Conservation (phyloP, 169 alveolate species). For the Hepatocystis sp. region DNA sequence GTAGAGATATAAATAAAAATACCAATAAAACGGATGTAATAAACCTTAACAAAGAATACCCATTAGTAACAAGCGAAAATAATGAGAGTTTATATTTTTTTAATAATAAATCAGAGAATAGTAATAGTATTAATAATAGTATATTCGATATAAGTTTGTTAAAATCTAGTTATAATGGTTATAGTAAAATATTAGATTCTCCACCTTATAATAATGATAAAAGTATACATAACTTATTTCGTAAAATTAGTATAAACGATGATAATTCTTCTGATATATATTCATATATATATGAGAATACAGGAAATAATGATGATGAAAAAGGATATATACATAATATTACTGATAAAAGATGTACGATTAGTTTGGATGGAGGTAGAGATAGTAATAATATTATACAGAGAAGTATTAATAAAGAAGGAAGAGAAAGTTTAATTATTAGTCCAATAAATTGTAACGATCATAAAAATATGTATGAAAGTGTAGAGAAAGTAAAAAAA, state of each 20-base stretch:
- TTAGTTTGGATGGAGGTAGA: too few species aligned
- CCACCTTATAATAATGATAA: slow-evolving; percentile 1
- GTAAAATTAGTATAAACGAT: background rate
- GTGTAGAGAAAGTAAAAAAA: too few species aligned
- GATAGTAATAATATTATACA: too few species aligned
- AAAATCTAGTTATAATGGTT: slow-evolving; percentile 49
- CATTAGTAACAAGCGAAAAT: background rate
- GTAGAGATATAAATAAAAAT: too few species aligned
- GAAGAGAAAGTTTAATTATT: too few species aligned
- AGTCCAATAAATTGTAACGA: too few species aligned
- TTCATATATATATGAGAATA: background rate
- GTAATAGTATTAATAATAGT: background rate
- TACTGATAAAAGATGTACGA: too few species aligned
- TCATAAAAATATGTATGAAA: too few species aligned
- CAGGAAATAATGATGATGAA: background rate
- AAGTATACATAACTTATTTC: background rate
- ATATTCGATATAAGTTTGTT: slow-evolving; percentile 25
- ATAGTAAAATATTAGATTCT: slow-evolving; percentile 39
- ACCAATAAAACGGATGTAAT: too few species aligned
- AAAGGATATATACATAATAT: too few species aligned
- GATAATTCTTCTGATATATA: slow-evolving; percentile 1
- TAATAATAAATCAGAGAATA: background rate
- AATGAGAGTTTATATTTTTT: background rate
- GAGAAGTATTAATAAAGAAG: too few species aligned
- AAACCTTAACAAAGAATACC: background rate